Evolutionary conservation across 2,329 filamentous ascomycete species (phyloP), one percentile per base, ranked within the genome.

Genomic region (Orbilia blumenaviensis): DNA sequence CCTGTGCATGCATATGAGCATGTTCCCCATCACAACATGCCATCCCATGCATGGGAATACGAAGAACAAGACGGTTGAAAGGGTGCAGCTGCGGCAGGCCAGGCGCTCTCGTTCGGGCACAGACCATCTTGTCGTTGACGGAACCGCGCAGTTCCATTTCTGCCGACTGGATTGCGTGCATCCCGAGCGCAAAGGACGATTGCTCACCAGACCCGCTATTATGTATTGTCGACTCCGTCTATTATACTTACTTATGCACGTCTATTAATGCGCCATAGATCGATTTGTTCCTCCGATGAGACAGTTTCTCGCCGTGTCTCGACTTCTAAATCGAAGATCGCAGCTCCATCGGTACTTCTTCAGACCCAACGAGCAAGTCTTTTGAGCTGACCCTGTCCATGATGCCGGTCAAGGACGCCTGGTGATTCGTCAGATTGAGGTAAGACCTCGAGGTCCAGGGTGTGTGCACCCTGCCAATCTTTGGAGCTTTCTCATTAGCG

Each of bases 351-450:
- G 50, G 68, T 48, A 73, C 23, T 66, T 58, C 48, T 74, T 48
- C 42, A 66, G 29, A 29, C 21, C 44, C 27, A 54, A 52, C 1
- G 44, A 74, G 61, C 32, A 75, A 58, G 69, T 60, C 61, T 41
- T 50, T 63, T 38, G 56, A 68, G 63, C 71, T 75, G 62, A 46
- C 67, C 68, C 52, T 74, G 63, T 56, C 63, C 56, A 41, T 42
- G 29, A 75, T 75, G 63, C 71, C 36, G 42, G 71, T 63, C 54
- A 41, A 6, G 29, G 34, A 52, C 60, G 68, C 63, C 34, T 48
- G 66, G 38, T 75, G 71, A 75, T 75, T 75, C 71, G 71, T 68
- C 71, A 68, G 46, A 41, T 67, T 67, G 62, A 68, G 62, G 61
- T 48, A 75, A 67, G 62, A 58, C 54, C 54, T 42, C n/a, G 34